Evolutionary conservation across 768 basidiomycete genomes (phyloP), one percentile per base, ranked within the genome.

Genomic region (Sarcodon sp.): DNA sequence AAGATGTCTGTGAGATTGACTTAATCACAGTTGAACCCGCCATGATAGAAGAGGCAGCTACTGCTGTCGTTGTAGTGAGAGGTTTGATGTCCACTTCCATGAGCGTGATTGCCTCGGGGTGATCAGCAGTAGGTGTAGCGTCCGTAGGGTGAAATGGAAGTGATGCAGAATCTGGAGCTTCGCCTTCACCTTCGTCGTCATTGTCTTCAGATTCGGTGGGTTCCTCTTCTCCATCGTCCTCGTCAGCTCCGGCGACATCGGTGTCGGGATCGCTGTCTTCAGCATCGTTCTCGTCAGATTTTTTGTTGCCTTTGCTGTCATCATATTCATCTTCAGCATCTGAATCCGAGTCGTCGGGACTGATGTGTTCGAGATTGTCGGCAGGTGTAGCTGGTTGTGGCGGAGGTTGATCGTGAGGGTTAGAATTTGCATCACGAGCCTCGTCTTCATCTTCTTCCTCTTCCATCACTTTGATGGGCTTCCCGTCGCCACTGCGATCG

Each of bases 401-500:
- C 39, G 15, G 39, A 41, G 39, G 39, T 27, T 41, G 39, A 41
- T 39, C 48, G 43, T 41, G 48, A 49, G 21, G 7, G 15, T 16
- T 43, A 7, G 10, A 46, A 37, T 50, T 59, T 54, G 45, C 55
- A 13, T 55, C 58, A 37, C 67, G 67, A 35, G 64, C 66, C n/a
- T 68, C 72, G 43, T 69, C 69, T 44, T 70, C 69, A 27, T 65
- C 70, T 46, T 80, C 78, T 47, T 83, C 80, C 54, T 83, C 79
- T 51, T 83, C 77, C 73, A 76, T 75, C 33, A 73, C 70, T 47
- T 67, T 62, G 3, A 76, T 74, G 71, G 70, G 12, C 68, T 66
- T 2, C 68, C 60, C 48, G 39, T 8, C 7, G 13, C 39, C 39
- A 27, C 27, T 41, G 15, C 39, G 15, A 27, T 66, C 62, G 44